Evolutionary conservation across 352 stramenopile genomes (phyloP), one percentile per base, ranked within the genome.

Genomic region (Globisporangium echinulatum): DNA sequence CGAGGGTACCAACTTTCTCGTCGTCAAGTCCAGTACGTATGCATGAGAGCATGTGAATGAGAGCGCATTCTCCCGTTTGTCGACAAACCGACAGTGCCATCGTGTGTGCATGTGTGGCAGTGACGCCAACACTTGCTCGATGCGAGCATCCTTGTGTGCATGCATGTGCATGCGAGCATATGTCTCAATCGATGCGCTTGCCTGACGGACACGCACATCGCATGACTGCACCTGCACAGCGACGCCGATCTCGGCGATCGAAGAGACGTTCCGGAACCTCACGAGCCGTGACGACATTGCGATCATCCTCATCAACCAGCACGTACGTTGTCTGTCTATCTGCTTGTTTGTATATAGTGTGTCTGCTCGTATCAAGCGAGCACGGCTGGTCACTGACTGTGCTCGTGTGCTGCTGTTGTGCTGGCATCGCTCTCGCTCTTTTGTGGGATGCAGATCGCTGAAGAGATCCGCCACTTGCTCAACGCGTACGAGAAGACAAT

Each of bases 221-320:
- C 39, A 9, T 15, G 67, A 3, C 42, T 67, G 9, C 17, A 8
- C 40, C 7, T 57, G 19, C 15, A 40, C 54, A 92, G 91, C 84
- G 46, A 98, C 92, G 7, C 86, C 87, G 7, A 85, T 96, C 54
- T 87, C 85, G 7, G 77, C 77, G n/a, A 96, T 98, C 60, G 88
- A 97, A 64, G 78, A 96, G 47, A 92, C 87, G 33, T 98, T 99
- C 73, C 91, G 94, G 54, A 76, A 74, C 38, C 88, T 99, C 42
- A 92, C 94, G 39, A 93, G 66, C 50, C 88, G 97, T 49, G 88
- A 98, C 68, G 97, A 99, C 76, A 87, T 99, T 61, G 97, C 88
- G 44, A 99, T 99, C 60, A 96, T 99, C 61, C 83, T 99, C 25
- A 99, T 99, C 68, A 99, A 99, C 77, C 97, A 99, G 75, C 96